Evolutionary conservation across 129 eudicot genomes (phyloP), one percentile per base, ranked within the genome.

Genomic region (Flaveria ramosissima): DNA sequence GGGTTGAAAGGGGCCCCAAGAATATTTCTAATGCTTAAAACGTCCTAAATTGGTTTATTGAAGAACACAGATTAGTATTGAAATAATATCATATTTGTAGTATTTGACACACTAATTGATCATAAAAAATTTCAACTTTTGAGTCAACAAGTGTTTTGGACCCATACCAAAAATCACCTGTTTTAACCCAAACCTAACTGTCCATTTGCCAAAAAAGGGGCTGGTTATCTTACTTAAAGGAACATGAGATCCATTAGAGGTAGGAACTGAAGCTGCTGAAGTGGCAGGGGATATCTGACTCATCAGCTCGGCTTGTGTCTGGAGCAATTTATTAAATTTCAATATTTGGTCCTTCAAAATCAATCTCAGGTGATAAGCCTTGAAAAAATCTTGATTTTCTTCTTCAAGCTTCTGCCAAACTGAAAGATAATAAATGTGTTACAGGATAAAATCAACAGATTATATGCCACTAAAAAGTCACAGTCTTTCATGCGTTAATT

Each of bases 401-500:
- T 85, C 87, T 85, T 92, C 96, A 78, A 92, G 94, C 86, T 86
- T 92, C 83, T 89, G 90, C 98, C 96, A 92, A 56, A 92, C 98
- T 92, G 91, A 66, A 84, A 78, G 24, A 73, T 13, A 65, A 27
- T 51, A 10, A 53, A 61, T 5, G 57, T 63, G 82, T 75, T 24
- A 77, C 24, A 67, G 53, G 11, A 39, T 19, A 26, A 30, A 24
- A 53, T 71, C 65, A 77, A 46, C 68, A 66, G 42, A 14, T 26
- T 62, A 62, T 24, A 32, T 30, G 68, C 20, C 17, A 66, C 14
- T 23, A 70, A n/a, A 23, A 46, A 32, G 43, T 36, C 24, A 32
- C 55, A 62, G 47, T 20, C 20, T 69, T 69, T 59, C 61, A n/a
- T 56, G 48, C 3, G 21, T 12, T 12, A 20, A 19, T 51, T 76